Evolutionary conservation across 257 asterid genomes (phyloP), one percentile per base, ranked within the genome.

Genomic region (Orobanche coerulescens): DNA sequence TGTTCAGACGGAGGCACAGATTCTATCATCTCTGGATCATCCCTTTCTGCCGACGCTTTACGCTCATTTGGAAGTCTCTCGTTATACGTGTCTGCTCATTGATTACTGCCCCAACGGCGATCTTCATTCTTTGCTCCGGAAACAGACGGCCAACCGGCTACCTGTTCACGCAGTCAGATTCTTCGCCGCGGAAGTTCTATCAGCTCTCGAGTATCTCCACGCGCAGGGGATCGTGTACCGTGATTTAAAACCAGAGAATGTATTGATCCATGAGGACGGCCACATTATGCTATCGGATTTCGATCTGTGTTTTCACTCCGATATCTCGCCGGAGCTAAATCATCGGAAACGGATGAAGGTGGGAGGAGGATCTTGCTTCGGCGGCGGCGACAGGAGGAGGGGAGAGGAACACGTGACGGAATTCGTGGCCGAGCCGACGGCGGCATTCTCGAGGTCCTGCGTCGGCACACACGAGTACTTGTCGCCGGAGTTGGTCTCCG

Each of bases 391-490:
- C 60, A 51, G 47, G 83, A 71, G 50, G 76, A 76, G 57, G 71
- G 39, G 34, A n/a, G n/a, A n/a, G n/a, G n/a, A n/a, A n/a, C n/a
- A n/a, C n/a, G 84, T 82, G 15, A 77, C 92, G 0, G 95, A 85
- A 49, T 91, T 91, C 61, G 80, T 81, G 0, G 89, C 97, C 0
- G 97, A 91, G 77, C 97, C 97, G 2, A 82, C 83, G 54, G 4
- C 76, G 36, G 97, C 97, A 44, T 85, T 91, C 60, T 91, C 96
- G 1, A 71, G 70, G 40, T 87, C 97, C 0, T 88, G 97, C 46
- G 97, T 91, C 0, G 97, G 97, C 1, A 91, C 97, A 0, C 97
- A 91, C 43, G 97, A 91, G 71, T 91, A 91, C 64, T 58, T 91
- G 15, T 83, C 96, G 28, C 97, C 97, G 64, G 97, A 91, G 74